Conservation (phyloP, 2,329 filamentous ascomycete genomes). For the Sordariomycetes sp. region DNA sequence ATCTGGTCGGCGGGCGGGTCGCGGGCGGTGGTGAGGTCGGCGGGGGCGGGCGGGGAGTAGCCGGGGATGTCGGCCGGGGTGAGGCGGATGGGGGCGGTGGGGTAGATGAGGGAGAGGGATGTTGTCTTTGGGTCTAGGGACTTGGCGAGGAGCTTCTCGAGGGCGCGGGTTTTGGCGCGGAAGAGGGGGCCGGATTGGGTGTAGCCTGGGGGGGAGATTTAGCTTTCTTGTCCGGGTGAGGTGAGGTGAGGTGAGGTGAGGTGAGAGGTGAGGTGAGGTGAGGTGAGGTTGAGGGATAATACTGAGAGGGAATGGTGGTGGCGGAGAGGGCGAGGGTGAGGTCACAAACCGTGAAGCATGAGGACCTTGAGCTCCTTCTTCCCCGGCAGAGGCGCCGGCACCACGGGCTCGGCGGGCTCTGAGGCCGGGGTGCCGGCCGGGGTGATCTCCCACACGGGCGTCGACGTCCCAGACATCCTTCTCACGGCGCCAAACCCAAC, state of each 20-base stretch:
- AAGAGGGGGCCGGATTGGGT: slow-evolving; percentile 84
- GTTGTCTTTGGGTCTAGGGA: slow-evolving; percentile 50
- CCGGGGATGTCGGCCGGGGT: slow-evolving; percentile 58
- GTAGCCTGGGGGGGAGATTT: slow-evolving; percentile 53
- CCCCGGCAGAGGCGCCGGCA: slow-evolving; percentile 4
- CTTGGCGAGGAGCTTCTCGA: slow-evolving; percentile 73
- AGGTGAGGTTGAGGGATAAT: background rate
- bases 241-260: background rate
- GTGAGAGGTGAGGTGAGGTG: background rate
- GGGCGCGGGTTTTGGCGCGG: slow-evolving; percentile 76
- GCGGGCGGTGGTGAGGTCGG: slow-evolving; percentile 21
- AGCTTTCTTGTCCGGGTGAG: slow-evolving; percentile 2
- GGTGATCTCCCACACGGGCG: background rate
- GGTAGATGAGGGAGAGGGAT: slow-evolving; percentile 50
- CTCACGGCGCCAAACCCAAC: background rate
- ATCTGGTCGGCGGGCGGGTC: slow-evolving; percentile 36
- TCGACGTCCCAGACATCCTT: slow-evolving; percentile 1
- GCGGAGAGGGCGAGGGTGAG: background rate
- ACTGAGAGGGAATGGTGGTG: background rate
- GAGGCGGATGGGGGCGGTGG: slow-evolving; percentile 57
- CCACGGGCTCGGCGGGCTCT: background rate
- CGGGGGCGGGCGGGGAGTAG: slow-evolving; percentile 36
- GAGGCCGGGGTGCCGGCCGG: background rate
- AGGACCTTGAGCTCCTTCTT: slow-evolving; percentile 55
- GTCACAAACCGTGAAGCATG: slow-evolving; percentile 58